Evolutionary conservation across 257 asterid genomes (phyloP).

Genomic region (Voacanga thouarsii): DNA sequence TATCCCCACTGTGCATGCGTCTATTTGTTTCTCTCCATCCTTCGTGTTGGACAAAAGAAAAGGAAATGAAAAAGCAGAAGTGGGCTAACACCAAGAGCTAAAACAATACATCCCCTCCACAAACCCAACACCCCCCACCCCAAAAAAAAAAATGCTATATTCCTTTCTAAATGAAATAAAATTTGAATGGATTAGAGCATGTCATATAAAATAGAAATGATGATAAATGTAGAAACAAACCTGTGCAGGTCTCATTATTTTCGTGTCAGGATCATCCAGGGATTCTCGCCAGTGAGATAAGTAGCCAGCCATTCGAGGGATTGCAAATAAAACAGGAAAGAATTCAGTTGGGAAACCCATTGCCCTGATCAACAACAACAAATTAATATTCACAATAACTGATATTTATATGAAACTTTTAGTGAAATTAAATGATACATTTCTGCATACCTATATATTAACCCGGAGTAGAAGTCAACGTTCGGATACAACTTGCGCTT

Average conservation of each 20-base stretch:
- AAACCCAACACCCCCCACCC: too few relatives aligned
- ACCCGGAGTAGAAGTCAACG: constrained; percentile 96
- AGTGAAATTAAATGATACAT: neutral
- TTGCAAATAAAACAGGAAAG: constrained; percentile 91
- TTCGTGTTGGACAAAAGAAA: neutral
- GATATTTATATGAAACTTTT: neutral
- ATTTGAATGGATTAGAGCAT: neutral
- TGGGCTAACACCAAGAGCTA: neutral
- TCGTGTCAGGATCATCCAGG: constrained; percentile 91
- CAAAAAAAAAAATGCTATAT: neutral
- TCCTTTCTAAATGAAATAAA: neutral
- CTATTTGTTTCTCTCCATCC: neutral
- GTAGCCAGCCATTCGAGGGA: constrained; percentile 99
- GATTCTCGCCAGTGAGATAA: constrained; percentile 98
- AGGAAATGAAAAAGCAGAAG: neutral
- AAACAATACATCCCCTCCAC: neutral
- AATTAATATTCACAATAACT: neutral
- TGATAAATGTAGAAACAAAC: constrained; percentile 26
- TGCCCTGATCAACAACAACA: constrained; percentile 51
- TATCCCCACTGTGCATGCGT: neutral
- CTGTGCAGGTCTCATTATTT: constrained; percentile 99
- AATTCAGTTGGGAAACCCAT: constrained; percentile 98
- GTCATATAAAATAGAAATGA: neutral
- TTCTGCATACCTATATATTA: constrained; percentile 68
- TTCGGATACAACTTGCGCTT: constrained; percentile 97